Evolutionary conservation across 2,329 filamentous ascomycete species (phyloP).

Genomic region (Diaporthe helianthi): DNA sequence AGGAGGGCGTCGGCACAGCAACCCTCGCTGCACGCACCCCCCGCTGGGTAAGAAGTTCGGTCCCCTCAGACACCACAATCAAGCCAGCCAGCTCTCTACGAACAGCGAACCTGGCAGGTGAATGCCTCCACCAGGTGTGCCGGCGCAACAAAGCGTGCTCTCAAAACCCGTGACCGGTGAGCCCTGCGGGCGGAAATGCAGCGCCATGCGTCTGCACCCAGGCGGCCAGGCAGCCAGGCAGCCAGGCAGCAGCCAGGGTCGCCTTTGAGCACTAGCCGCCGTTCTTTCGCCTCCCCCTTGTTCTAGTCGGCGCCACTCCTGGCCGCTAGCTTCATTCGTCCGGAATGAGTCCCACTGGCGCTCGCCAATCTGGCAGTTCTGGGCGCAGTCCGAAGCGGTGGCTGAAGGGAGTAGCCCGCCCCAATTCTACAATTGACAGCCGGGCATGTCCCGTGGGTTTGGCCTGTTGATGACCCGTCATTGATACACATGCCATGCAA

Average conservation of each 20-base stretch:
- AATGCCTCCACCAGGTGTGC: no score
- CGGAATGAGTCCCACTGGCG: background rate
- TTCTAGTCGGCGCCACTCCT: constrained; percentile 4
- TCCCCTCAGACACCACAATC: no score
- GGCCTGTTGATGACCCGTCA: background rate
- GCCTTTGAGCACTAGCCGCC: constrained; percentile 1
- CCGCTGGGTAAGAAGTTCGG: no score
- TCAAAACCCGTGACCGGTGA: background rate
- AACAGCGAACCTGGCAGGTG: background rate
- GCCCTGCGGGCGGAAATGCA: background rate
- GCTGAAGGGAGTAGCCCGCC: background rate
- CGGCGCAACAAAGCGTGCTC: no score
- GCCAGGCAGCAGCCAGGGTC: background rate
- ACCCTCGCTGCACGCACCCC: background rate
- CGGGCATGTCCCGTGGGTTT: background rate
- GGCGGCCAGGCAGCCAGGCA: no score
- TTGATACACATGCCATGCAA: background rate
- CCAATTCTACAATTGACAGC: background rate
- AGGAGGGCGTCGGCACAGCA: background rate
- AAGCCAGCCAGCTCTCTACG: no score
- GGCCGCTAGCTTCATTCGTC: constrained; percentile 1
- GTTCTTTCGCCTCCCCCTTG: background rate
- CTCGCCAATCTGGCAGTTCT: no score
- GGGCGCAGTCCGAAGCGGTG: background rate
- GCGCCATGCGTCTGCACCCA: background rate